Evolutionary conservation across 2,329 filamentous ascomycete species (phyloP), one percentile per base, ranked within the genome.

Genomic region (Aspergillus ochraceus): DNA sequence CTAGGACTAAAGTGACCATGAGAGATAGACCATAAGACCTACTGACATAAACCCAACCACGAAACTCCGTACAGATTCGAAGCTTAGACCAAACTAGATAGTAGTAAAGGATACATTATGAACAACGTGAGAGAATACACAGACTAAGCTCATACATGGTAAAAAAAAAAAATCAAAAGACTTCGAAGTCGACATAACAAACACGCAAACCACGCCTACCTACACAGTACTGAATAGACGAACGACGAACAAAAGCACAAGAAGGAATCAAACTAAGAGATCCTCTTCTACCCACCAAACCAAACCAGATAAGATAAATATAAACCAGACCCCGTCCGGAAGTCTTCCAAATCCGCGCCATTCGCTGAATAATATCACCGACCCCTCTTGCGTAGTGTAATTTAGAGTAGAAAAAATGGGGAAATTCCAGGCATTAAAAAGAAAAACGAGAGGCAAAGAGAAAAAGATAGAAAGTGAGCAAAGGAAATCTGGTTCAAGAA

Each of bases 271-370:
- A 42, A 42, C 24, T 36, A 17, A 19, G 12, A 17, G n/a, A 26
- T 11, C 52, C 45, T 45, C 52, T 14, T 12, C 42, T 24, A 47
- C 42, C 54, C 30, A 49, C 50, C 50, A 57, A 22, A 55, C 47
- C 42, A 58, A 22, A 55, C 47, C 42, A 59, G 60, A 58, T 29
- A 59, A 59, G 60, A 58, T 32, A 59, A 46, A 61, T 59, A 59
- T 54, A 54, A 56, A 53, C 61, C 39, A 57, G 59, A 64, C 59
- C 59, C 59, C 56, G 49, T 69, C 63, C 65, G 58, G 58, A 64
- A 64, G 59, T 60, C 36, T 42, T 42, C 36, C n/a, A 42, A 68
- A 62, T 63, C 60, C 63, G 61, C 66, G 68, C 69, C 70, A 55
- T 61, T 69, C 64, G 63, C 66, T 63, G 55, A 62, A 56, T 57